Percentiles rank a stretch among this genome's conserved stretches.
Conservation (phyloP, 208 protist species). For the Wallacemonas sp. region DNA sequence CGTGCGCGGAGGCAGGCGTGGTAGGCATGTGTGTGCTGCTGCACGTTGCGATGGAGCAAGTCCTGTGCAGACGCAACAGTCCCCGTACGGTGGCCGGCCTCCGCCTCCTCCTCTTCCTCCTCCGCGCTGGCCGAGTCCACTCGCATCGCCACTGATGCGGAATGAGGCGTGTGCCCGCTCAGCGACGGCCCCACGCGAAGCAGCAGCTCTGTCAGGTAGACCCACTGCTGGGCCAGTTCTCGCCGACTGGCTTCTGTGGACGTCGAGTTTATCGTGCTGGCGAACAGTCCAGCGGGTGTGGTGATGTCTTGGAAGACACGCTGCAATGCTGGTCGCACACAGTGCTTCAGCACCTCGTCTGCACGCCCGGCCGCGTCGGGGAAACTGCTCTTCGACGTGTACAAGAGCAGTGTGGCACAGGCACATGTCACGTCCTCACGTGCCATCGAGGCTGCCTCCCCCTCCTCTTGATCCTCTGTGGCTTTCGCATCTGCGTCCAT, state of each 20-base stretch:
- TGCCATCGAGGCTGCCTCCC: neutral
- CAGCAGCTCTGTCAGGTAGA: constrained; percentile 4
- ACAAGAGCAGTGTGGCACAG: constrained; percentile 3
- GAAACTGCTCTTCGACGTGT: neutral
- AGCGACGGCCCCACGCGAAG: constrained; percentile 8
- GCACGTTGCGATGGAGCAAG: neutral
- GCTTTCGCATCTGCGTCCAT: neutral
- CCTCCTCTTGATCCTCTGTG: neutral
- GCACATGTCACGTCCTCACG: neutral
- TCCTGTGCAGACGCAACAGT: too few species aligned
- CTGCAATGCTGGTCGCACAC: constrained; percentile 1
- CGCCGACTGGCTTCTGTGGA: too few species aligned
- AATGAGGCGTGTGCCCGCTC: neutral
- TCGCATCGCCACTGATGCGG: too few species aligned
- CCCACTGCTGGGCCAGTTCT: neutral
- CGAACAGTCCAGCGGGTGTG: too few species aligned
- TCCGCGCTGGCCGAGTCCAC: too few species aligned
- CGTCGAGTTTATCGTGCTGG: too few species aligned
- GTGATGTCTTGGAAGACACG: neutral
- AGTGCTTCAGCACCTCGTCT: neutral
- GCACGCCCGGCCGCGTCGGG: neutral
- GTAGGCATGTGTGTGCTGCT: neutral
- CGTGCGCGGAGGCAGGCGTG: neutral
- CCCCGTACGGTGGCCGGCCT: too few species aligned
- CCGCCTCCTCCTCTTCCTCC: too few species aligned